phyloP scores from a whole-genome alignment of 2,329 filamentous ascomycete species.

The Xylariaceae sp. region DNA sequence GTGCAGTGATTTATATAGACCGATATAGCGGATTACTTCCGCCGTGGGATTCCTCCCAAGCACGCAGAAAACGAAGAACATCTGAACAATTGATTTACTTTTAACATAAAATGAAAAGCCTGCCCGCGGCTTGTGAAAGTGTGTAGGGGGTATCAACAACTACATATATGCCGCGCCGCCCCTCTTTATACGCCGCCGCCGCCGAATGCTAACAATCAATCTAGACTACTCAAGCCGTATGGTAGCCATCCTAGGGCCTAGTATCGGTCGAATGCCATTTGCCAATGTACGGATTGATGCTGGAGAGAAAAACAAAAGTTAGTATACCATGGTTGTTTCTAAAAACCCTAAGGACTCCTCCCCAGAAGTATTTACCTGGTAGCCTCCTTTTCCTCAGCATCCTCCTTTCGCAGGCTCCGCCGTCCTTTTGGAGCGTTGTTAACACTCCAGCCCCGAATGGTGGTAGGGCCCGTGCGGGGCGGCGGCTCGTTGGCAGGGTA shows the following conservation, averaged over 20 bases:
- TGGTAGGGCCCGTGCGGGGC: constrained; percentile 50
- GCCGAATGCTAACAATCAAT: too few species aligned
- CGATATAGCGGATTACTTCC: too few species aligned
- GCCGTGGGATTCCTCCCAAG: too few species aligned
- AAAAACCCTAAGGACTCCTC: not conserved
- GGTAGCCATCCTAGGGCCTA: constrained; percentile 4
- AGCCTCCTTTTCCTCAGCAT: constrained; percentile 31
- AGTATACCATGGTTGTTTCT: constrained; percentile 4
- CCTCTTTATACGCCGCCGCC: too few species aligned
- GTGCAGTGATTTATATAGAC: too few species aligned
- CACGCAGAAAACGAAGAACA: too few species aligned
- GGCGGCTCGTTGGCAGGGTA: constrained; percentile 51
- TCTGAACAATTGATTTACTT: too few species aligned
- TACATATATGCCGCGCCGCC: too few species aligned
- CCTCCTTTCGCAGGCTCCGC: constrained; percentile 29
- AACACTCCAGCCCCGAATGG: constrained; percentile 53
- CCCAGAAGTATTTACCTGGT: constrained; percentile 25
- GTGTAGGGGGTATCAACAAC: too few species aligned
- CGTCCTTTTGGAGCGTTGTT: constrained; percentile 37
- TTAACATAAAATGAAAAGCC: too few species aligned
- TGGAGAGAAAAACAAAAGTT: constrained; percentile 14
- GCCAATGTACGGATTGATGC: constrained; percentile 28
- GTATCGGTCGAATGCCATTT: constrained; percentile 29
- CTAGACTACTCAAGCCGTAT: not conserved
- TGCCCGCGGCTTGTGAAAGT: too few species aligned